A percentile compares a stretch with the other conserved stretches of the same genome.
phyloP scores from a whole-genome alignment of 352 stramenopile genomes.

The Detonula confervacea region DNA sequence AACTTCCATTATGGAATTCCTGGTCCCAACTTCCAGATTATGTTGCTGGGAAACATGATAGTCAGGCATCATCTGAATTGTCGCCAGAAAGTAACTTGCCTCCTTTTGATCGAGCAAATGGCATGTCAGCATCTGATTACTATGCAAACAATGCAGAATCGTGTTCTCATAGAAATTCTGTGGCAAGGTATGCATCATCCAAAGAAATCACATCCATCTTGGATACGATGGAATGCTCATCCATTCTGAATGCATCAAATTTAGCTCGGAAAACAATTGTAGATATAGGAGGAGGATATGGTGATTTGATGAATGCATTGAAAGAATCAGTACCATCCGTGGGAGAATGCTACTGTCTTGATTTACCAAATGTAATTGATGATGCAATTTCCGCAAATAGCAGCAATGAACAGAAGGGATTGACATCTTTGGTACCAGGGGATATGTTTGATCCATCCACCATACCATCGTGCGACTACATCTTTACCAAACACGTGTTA shows the following conservation, averaged over 20 bases:
- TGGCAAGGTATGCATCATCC: constrained; percentile 58
- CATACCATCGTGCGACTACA: constrained; percentile 62
- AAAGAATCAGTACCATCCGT: constrained; percentile 30
- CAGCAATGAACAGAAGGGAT: constrained; percentile 2
- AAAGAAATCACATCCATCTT: constrained; percentile 56
- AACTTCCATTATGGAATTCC: constrained; percentile 59
- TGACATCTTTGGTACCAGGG: constrained; percentile 42
- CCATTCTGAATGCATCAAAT: constrained; percentile 35
- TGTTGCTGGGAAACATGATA: constrained; percentile 24
- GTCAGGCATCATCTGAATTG: neutral
- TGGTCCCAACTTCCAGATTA: constrained; percentile 59
- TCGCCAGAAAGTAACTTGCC: constrained; percentile 1
- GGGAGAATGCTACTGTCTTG: constrained; percentile 55
- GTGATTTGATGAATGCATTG: constrained; percentile 48
- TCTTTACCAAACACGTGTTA: constrained; percentile 71
- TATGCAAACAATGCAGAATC: constrained; percentile 51
- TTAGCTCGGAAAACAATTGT: constrained; percentile 53
- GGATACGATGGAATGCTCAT: constrained; percentile 32
- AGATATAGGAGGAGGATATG: constrained; percentile 64
- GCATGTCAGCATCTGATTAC: constrained; percentile 53
- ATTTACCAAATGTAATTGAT: constrained; percentile 60
- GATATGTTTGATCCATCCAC: constrained; percentile 63
- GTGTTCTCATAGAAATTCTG: constrained; percentile 58
- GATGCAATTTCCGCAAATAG: constrained; percentile 28
- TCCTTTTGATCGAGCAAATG: constrained; percentile 64